Evolutionary conservation across 352 stramenopile genomes (phyloP), one percentile per base, ranked within the genome.

Genomic region (Globisporangium cederbergense): DNA sequence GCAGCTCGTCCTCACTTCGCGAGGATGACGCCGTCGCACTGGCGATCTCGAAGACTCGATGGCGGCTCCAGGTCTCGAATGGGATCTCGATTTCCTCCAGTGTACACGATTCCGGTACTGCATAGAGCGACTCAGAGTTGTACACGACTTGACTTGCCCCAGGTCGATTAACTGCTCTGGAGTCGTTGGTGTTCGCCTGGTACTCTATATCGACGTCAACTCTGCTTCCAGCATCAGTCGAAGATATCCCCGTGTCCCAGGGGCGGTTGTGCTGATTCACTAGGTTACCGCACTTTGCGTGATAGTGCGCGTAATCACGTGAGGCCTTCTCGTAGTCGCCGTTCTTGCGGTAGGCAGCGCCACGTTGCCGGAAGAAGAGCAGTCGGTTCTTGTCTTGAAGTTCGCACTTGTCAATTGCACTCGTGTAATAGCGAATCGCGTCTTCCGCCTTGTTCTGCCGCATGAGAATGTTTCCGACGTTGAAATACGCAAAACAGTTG

Each of bases 281-380:
- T 65, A 53, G 22, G 70, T 30, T 28, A 7, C 57, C 57, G 40
- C 30, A 32, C 40, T 60, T 54, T 18, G 59, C 20, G 52, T 66
- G 61, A 32, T 53, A 66, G n/a, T 61, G 30, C 14, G 71, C 72
- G 18, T 87, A 90, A 55, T 90, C 81, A 30, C 70, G 68, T n/a
- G 81, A 78, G 6, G 81, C 81, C 32, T 85, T 80, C 56, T 90
- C 77, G 43, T 85, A 90, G 7, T 90, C 74, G 0, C 78, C 78
- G 49, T 73, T 73, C 34, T 82, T 81, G 3, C 81, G 78, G 57
- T 83, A 88, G 0, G 77, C 81, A 25, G 77, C 77, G 11, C 77
- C 81, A 40, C 81, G 72, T 38, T 88, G 78, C 0, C 70, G 70
- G 42, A 83, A 87, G 66, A 90, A 83, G 2, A 60, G 66, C 18